Base-by-base conservation (phyloP, 2,329 filamentous ascomycete species). In the Fusarium sp. region DNA sequence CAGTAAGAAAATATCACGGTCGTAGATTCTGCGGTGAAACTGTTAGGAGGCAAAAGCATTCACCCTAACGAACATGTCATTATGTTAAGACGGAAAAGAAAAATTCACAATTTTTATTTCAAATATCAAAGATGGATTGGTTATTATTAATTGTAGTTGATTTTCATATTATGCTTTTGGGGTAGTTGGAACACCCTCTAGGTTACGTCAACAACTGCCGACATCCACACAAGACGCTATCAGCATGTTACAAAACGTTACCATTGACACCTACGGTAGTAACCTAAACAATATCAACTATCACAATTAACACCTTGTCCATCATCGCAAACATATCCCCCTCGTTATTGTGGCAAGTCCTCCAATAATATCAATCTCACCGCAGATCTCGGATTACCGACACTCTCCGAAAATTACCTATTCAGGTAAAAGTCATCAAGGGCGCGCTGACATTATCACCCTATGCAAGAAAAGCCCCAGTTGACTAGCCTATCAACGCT, bases 401-500 rank as follows among this genome's bases (percentile, higher is more conserved):
- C 7, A 1, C 38, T 64, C 59, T 58, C 61, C 18, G 27, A 49
- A 45, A 45, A 29, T 49, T 64, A 15, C 61, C 59, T 2, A 29
- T 49, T 49, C 8, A 4, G 38, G 59, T 32, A 64, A 62, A 20
- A 22, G 10, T 24, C 24, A 30, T n/a, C 11, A 18, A 52, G 49
- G 49, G 49, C 49, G 15, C n/a, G 38, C 29, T n/a, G 49, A 52
- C 49, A 52, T 4, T n/a, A 11, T 58, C 32, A 20, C 30, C 13
- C 34, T 52, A 58, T 57, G 32, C 20, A 13, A 49, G 10, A 7
- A 25, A 25, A 58, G 25, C 24, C 30, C 41, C 45, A 16, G 61
- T 64, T 58, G 32, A 43, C 13, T 2, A 58, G 7, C 61, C 59
- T 64, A 64, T 64, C 15, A 18, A 6, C 29, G 20, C 43, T 64